A percentile compares a stretch with the other conserved stretches of the same genome.
Conservation (phyloP, 2,329 filamentous ascomycete genomes). For the Periconia macrospinosa region DNA sequence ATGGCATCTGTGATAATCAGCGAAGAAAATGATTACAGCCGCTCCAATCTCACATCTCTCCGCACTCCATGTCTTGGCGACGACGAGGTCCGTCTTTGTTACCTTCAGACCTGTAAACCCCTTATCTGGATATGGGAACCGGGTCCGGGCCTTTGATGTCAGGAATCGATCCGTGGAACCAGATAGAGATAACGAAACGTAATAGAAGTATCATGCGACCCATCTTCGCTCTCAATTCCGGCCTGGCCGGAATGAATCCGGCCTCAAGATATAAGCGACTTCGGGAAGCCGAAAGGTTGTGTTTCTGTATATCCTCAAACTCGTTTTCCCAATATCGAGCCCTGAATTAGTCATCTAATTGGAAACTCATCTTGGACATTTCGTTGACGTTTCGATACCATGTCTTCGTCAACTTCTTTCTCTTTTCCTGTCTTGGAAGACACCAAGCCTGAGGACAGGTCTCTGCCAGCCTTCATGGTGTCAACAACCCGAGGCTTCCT, state of each 20-base stretch:
- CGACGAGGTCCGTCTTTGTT: constrained; percentile 8
- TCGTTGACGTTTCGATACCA: constrained; percentile 41
- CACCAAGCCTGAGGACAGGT: constrained; percentile 62
- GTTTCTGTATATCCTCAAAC: not conserved
- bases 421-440: constrained; percentile 66
- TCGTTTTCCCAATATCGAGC: not conserved
- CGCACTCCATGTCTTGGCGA: constrained; percentile 15
- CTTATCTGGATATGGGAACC: not conserved
- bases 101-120: not conserved
- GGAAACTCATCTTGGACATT: not conserved
- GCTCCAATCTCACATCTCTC: not conserved
- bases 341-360: not conserved
- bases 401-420: constrained; percentile 29
- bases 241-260: constrained; percentile 37
- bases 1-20: too few relatives aligned
- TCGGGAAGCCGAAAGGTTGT: constrained; percentile 1
- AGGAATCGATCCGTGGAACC: constrained; percentile 1
- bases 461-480: constrained; percentile 76
- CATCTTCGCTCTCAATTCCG: constrained; percentile 22
- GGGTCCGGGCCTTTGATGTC: constrained; percentile 5
- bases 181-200: too few relatives aligned
- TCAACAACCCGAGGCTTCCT: constrained; percentile 75
- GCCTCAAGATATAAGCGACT: constrained; percentile 40
- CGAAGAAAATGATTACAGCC: too few relatives aligned
- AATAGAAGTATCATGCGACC: constrained; percentile 22